Base-by-base conservation (phyloP, 1,284 basidiomycete genomes). In the Athelia sp. region DNA sequence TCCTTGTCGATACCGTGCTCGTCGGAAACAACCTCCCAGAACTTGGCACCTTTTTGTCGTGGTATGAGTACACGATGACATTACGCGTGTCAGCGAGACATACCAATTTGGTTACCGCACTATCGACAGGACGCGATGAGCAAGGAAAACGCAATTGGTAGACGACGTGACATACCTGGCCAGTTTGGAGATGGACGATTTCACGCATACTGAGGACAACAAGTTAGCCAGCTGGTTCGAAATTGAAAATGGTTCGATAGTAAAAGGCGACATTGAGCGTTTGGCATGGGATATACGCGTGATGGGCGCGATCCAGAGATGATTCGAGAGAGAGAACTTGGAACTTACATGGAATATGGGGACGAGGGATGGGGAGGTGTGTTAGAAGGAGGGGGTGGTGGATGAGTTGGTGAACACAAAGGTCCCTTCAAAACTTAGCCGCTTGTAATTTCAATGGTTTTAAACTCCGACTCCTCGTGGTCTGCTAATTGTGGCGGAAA, bases 41-140 rank as follows among this genome's bases (percentile, higher is more conserved):
- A 98, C 75, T 97, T 97, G 79, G 92, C 90, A 87, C 90, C 89
- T 90, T 55, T 22, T 58, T 48, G 50, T 34, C 47, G 22, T 50
- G 50, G 51, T 50, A 48, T 24, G 46, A 46, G 23, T 48, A 50
- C 24, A 52, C 46, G 18, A 50, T 54, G 48, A 47, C 50, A 51
- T 60, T 52, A 54, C 55, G 50, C 18, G 43, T 44, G 43, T 50
- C 55, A 61, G 55, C 51, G 60, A 60, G 56, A 61, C 79, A 55
- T 62, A 91, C 92, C 92, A 66, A 96, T 95, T 78, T 96, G 93
- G 89, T 96, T 96, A 81, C 93, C 93, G 70, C 93, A 95, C 90
- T 96, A 70, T 47, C 45, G 57, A 40, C 19, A n/a, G 19, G 19
- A n/a, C n/a, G 19, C 19, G 60, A 55, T 60, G 53, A 56, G 48